These are phyloP conservation scores for Trypanosomatidae sp. DNA, from an alignment of 208 protist species.

Conservation along the genomic window DNA sequence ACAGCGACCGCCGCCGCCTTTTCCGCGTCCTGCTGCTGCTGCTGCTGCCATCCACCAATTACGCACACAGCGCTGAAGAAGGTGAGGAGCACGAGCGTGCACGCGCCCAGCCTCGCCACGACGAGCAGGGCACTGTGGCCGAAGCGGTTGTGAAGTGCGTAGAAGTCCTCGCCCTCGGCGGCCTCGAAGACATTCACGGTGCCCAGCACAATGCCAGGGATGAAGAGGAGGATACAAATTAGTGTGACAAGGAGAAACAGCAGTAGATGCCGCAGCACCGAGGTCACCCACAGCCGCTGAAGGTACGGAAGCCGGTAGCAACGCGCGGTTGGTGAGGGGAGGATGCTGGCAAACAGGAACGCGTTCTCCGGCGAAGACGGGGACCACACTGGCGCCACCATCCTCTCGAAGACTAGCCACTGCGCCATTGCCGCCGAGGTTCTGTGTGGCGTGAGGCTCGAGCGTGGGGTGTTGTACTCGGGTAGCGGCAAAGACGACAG, in stretches of 20 bases:
- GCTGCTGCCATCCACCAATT: slow-evolving; percentile 1
- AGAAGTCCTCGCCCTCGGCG: slow-evolving; percentile 20
- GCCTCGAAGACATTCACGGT: slow-evolving; percentile 37
- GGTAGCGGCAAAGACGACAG: not conserved
- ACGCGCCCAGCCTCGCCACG: slow-evolving; percentile 16
- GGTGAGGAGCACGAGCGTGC: slow-evolving; percentile 8
- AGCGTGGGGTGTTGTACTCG: not conserved
- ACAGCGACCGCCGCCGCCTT: not conserved
- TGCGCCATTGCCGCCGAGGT: not conserved
- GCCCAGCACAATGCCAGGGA: slow-evolving; percentile 31
- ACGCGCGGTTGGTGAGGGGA: not conserved
- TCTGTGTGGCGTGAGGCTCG: not conserved
- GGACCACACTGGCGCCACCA: not conserved
- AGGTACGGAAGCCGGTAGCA: slow-evolving; percentile 34
- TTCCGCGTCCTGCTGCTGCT: not conserved
- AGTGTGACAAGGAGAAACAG: slow-evolving; percentile 34
- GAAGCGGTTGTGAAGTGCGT: slow-evolving; percentile 34
- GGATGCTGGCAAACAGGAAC: not conserved
- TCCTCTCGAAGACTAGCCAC: not conserved
- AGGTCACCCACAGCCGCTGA: slow-evolving; percentile 45
- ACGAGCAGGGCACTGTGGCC: slow-evolving; percentile 30
- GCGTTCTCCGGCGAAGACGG: not conserved
- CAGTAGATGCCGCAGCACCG: slow-evolving; percentile 43
- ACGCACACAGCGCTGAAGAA: slow-evolving; percentile 12
- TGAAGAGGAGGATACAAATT: slow-evolving; percentile 24